phyloP scores from a whole-genome alignment of 1,139 yeast genomes.

The Zygosaccharomyces sapae region DNA sequence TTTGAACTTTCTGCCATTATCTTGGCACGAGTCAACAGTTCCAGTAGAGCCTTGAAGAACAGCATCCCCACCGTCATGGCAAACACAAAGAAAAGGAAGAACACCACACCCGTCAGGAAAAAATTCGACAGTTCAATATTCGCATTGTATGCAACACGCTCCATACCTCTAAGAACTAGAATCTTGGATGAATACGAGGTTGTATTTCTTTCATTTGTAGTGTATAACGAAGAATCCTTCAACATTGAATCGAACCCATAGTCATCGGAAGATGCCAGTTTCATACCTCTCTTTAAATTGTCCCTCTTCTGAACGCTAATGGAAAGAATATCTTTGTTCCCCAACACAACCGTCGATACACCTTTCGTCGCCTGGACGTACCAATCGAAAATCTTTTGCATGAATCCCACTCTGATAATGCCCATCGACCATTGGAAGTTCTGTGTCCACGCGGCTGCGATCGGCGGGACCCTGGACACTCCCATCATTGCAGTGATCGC shows the following conservation, averaged over 20 bases:
- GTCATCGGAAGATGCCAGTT: constrained; percentile 31
- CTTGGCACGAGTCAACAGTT: constrained; percentile 59
- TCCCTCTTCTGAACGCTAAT: constrained; percentile 70
- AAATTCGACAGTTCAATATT: constrained; percentile 80
- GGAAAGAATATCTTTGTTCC: constrained; percentile 52
- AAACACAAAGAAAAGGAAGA: constrained; percentile 75
- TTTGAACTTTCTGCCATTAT: constrained; percentile 53
- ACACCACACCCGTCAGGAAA: constrained; percentile 81
- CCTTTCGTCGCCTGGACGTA: constrained; percentile 97
- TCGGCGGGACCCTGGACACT: constrained; percentile 87
- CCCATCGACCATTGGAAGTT: constrained; percentile 97
- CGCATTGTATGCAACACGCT: constrained; percentile 82
- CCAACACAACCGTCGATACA: constrained; percentile 65
- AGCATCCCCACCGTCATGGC: constrained; percentile 62
- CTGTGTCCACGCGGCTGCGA: constrained; percentile 98
- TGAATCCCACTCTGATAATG: constrained; percentile 69
- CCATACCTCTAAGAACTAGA: constrained; percentile 81
- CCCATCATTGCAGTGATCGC: constrained; percentile 97
- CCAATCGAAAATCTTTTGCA: constrained; percentile 89
- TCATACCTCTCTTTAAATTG: constrained; percentile 26
- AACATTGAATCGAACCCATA: constrained; percentile 49
- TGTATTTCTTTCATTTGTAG: constrained; percentile 65
- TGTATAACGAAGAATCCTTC: constrained; percentile 52
- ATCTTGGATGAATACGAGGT: constrained; percentile 51
- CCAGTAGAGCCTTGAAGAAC: constrained; percentile 70